Conservation (phyloP, 2,329 filamentous ascomycete species). For the Colletotrichum sp. region DNA sequence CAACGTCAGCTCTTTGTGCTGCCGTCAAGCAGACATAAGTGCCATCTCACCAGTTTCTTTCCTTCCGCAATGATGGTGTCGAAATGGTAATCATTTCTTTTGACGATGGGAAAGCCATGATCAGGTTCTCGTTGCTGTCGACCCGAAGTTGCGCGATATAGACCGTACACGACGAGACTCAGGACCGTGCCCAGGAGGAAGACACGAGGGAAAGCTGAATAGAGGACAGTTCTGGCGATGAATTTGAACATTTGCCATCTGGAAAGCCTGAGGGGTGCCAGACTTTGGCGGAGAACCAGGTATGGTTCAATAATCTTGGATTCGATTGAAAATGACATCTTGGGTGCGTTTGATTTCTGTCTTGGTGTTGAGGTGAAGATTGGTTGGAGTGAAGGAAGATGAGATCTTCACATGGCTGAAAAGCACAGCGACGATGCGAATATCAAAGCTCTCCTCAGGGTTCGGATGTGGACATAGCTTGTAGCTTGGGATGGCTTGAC, state of each 20-base stretch:
- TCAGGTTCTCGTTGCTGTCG: not conserved
- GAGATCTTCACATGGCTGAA: not conserved
- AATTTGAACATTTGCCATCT: not conserved
- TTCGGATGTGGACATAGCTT: not conserved
- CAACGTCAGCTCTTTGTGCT: not conserved
- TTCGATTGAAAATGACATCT: not conserved
- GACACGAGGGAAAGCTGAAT: not conserved
- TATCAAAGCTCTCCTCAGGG: slow-evolving; percentile 28
- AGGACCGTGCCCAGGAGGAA: not conserved
- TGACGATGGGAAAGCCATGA: not conserved
- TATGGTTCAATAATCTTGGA: not conserved
- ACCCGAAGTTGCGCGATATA: not conserved
- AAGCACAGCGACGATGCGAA: slow-evolving; percentile 25
- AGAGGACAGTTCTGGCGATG: not conserved
- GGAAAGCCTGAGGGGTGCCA: not conserved
- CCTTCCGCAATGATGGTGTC: not conserved
- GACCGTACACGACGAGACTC: not conserved
- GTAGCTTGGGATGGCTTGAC: not conserved
- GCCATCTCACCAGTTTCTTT: not conserved
- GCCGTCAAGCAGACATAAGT: rapidly evolving
- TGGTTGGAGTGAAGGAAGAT: not conserved
- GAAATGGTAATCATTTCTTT: not conserved
- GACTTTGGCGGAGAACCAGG: not conserved
- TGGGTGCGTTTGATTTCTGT: not conserved
- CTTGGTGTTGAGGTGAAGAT: not conserved